Percentiles rank a stretch among this genome's conserved stretches.
Evolutionary conservation across 2,329 filamentous ascomycete genomes (phyloP).

Genomic region (Laburnicola sp.): DNA sequence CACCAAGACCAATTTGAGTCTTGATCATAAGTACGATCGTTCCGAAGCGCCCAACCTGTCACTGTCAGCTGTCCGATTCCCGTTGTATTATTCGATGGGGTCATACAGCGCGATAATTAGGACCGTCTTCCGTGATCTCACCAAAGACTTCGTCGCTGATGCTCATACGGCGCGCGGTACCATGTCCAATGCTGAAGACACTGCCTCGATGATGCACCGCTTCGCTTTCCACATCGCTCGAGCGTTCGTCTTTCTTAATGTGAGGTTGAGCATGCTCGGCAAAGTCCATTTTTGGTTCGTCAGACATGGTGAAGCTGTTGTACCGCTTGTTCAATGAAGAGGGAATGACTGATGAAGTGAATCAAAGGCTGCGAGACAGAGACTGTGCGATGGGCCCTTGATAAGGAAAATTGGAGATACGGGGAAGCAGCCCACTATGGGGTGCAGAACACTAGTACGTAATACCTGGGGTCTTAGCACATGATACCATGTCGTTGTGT

Average conservation of each 20-base stretch:
- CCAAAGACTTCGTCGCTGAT: slow-evolving; percentile 7
- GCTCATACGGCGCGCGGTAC: slow-evolving; percentile 2
- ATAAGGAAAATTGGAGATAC: not conserved
- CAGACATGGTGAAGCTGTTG: slow-evolving; percentile 6
- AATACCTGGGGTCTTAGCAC: slow-evolving; percentile 4
- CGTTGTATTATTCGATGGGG: not conserved
- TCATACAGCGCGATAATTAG: slow-evolving; percentile 5
- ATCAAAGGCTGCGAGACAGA: not conserved
- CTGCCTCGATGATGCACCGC: slow-evolving; percentile 9
- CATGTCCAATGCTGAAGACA: slow-evolving; percentile 7
- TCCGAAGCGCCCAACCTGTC: slow-evolving; percentile 12
- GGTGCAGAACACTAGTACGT: slow-evolving; percentile 10
- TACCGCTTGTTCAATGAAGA: not conserved
- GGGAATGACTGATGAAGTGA: not conserved
- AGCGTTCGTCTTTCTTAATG: slow-evolving; percentile 5
- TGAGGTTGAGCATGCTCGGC: not conserved
- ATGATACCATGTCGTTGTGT: too few species aligned
- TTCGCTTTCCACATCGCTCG: slow-evolving; percentile 2
- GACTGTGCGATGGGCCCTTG: too few species aligned
- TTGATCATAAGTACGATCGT: slow-evolving; percentile 17
- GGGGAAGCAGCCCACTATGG: slow-evolving; percentile 7
- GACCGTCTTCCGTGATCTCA: slow-evolving; percentile 3
- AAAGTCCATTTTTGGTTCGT: slow-evolving; percentile 12
- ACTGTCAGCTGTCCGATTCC: not conserved
- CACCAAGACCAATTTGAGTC: slow-evolving; percentile 30